phyloP scores from a whole-genome alignment of 1,284 basidiomycete genomes.

The Marasmius fiardii region DNA sequence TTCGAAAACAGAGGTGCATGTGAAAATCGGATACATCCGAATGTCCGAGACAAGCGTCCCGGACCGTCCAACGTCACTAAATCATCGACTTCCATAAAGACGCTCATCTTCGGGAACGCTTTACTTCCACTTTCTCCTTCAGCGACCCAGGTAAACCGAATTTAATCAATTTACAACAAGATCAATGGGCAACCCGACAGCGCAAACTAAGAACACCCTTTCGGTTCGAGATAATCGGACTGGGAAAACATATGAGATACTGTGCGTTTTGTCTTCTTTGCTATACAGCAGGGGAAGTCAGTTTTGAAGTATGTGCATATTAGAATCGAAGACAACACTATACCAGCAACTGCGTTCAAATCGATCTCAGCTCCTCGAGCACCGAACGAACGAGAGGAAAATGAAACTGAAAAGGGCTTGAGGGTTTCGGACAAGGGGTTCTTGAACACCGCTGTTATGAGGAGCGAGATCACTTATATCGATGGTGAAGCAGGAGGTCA shows the following conservation, averaged over 20 bases:
- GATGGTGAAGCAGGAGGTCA: slow-evolving; percentile 79
- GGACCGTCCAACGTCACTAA: no score
- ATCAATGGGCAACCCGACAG: slow-evolving; percentile 45
- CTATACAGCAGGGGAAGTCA: not conserved
- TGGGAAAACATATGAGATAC: slow-evolving; percentile 71
- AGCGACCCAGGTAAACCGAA: no score
- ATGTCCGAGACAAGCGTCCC: no score
- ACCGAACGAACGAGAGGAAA: slow-evolving; percentile 69
- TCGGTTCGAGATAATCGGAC: slow-evolving; percentile 84
- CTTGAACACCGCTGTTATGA: slow-evolving; percentile 83
- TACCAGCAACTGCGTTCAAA: slow-evolving; percentile 82
- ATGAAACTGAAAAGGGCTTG: slow-evolving; percentile 79
- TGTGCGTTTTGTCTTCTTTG: slow-evolving; percentile 45
- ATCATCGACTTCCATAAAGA: no score
- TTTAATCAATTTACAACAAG: no score
- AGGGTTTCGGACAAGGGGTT: slow-evolving; percentile 79
- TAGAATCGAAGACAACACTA: slow-evolving; percentile 74
- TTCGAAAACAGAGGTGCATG: no score
- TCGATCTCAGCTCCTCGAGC: slow-evolving; percentile 55
- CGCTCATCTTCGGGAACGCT: no score
- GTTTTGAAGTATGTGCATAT: not conserved
- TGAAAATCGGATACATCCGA: no score
- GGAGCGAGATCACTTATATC: slow-evolving; percentile 82
- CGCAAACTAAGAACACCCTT: slow-evolving; percentile 42
- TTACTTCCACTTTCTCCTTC: not conserved